Evolutionary conservation across 139 green algal species (phyloP).

Genomic region (Desmodesmus armatus): DNA sequence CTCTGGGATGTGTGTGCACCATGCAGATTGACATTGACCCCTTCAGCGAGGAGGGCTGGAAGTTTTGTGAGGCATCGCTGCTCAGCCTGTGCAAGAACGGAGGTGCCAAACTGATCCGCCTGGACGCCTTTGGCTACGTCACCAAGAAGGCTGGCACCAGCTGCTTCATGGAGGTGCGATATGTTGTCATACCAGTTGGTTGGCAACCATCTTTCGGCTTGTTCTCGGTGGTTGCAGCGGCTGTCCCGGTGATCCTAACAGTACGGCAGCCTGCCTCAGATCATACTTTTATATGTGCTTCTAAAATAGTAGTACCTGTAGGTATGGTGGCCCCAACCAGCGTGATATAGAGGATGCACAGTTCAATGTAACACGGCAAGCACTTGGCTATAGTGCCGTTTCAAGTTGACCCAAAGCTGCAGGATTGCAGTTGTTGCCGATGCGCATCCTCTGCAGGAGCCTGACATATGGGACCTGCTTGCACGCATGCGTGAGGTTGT

Average conservation of each 20-base stretch:
- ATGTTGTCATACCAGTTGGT: too few species aligned
- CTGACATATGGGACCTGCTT: conserved; percentile 57
- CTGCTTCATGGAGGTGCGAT: conserved; percentile 60
- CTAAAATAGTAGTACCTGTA: too few species aligned
- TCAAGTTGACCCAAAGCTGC: neutral
- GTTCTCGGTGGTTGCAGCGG: neutral
- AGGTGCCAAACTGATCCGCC: conserved; percentile 44
- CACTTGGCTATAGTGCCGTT: neutral
- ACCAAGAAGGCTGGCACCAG: conserved; percentile 56
- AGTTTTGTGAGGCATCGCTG: conserved; percentile 52
- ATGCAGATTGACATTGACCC: conserved; percentile 60
- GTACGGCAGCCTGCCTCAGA: too few species aligned
- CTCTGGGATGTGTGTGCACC: neutral
- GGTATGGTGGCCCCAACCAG: neutral
- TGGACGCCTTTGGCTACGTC: conserved; percentile 64
- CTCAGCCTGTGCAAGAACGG: conserved; percentile 43
- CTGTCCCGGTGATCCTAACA: too few species aligned
- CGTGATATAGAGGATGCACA: neutral
- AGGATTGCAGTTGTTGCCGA: neutral
- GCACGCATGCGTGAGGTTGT: conserved; percentile 39
- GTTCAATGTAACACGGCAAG: neutral
- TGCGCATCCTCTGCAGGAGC: conserved; percentile 42
- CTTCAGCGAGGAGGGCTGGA: conserved; percentile 45
- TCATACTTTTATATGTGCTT: too few species aligned
- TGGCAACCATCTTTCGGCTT: too few species aligned